Percentiles rank a stretch among this genome's conserved stretches.
phyloP scores from a whole-genome alignment of 306 rosid genomes.

The Vicia villosa region DNA sequence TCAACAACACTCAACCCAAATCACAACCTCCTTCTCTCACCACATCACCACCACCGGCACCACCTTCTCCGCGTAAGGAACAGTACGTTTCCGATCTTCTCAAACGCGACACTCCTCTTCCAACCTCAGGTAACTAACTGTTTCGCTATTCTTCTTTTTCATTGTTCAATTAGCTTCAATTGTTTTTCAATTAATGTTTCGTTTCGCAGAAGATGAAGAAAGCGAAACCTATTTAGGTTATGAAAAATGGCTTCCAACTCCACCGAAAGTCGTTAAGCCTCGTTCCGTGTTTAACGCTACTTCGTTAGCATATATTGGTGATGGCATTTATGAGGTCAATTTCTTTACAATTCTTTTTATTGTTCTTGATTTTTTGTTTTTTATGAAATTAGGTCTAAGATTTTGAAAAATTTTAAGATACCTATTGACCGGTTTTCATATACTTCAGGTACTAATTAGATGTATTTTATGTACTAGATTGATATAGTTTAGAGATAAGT shows the following conservation, averaged over 20 bases:
- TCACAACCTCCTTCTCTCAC: slow-evolving; percentile 34
- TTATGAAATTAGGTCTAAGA: background rate
- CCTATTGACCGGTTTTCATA: too few relatives aligned
- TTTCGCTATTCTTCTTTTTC: background rate
- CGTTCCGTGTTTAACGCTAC: slow-evolving; percentile 77
- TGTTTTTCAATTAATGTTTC: background rate
- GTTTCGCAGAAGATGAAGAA: slow-evolving; percentile 22
- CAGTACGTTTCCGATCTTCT: slow-evolving; percentile 60
- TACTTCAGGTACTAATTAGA: too few relatives aligned
- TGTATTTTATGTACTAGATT: too few relatives aligned
- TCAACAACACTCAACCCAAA: slow-evolving; percentile 40
- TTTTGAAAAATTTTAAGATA: background rate
- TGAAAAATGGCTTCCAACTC: slow-evolving; percentile 81
- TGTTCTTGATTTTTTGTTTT: background rate
- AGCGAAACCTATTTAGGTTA: slow-evolving; percentile 67
- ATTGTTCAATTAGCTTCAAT: background rate
- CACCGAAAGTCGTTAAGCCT: slow-evolving; percentile 85
- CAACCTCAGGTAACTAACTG: slow-evolving; percentile 29
- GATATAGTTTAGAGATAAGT: too few relatives aligned
- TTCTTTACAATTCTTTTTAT: background rate
- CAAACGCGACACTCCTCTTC: slow-evolving; percentile 51
- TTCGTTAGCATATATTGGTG: slow-evolving; percentile 81
- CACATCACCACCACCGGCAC: slow-evolving; percentile 20
- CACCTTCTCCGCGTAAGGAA: slow-evolving; percentile 33
- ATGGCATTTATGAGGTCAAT: slow-evolving; percentile 79